These are phyloP conservation scores for Tulasnella sp. DNA, from an alignment of 768 basidiomycete species.

Conservation along the genomic window DNA sequence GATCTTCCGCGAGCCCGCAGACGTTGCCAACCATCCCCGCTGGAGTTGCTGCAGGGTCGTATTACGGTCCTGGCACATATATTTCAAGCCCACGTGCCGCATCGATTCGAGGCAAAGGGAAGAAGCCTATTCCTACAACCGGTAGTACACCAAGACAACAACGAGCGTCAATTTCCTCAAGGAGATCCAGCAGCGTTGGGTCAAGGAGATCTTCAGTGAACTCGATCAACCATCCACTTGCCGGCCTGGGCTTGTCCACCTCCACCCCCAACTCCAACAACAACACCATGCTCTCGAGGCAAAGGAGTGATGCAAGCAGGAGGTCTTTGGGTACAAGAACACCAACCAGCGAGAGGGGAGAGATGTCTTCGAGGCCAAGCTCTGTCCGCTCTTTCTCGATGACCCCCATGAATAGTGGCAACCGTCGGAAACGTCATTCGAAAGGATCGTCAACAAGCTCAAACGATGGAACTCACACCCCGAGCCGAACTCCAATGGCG, in stretches of 20 bases:
- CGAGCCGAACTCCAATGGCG: slow-evolving; percentile 24
- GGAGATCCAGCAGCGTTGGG: slow-evolving; percentile 87
- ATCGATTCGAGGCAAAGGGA: background rate
- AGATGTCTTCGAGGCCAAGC: slow-evolving; percentile 73
- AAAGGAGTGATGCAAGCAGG: slow-evolving; percentile 54
- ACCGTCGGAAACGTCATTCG: slow-evolving; percentile 50
- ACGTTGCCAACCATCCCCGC: slow-evolving; percentile 29
- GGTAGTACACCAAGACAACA: slow-evolving; percentile 41
- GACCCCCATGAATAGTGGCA: slow-evolving; percentile 39
- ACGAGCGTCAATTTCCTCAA: slow-evolving; percentile 71
- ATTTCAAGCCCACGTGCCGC: slow-evolving; percentile 9
- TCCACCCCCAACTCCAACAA: slow-evolving; percentile 36
- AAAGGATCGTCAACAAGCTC: slow-evolving; percentile 79
- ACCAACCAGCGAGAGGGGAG: slow-evolving; percentile 81
- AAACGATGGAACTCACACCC: slow-evolving; percentile 54
- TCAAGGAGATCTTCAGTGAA: slow-evolving; percentile 67
- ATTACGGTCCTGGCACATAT: background rate
- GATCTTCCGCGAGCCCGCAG: slow-evolving; percentile 44
- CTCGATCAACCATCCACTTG: slow-evolving; percentile 55
- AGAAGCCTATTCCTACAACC: background rate
- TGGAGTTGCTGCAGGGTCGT: slow-evolving; percentile 24
- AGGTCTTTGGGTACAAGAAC: slow-evolving; percentile 76
- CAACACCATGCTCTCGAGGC: slow-evolving; percentile 46
- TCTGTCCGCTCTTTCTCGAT: slow-evolving; percentile 76
- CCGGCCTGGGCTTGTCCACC: slow-evolving; percentile 39